Percentiles rank a stretch among this genome's conserved stretches.
Conservation (phyloP, 345 rosid species). For the Sapria himalayana region DNA sequence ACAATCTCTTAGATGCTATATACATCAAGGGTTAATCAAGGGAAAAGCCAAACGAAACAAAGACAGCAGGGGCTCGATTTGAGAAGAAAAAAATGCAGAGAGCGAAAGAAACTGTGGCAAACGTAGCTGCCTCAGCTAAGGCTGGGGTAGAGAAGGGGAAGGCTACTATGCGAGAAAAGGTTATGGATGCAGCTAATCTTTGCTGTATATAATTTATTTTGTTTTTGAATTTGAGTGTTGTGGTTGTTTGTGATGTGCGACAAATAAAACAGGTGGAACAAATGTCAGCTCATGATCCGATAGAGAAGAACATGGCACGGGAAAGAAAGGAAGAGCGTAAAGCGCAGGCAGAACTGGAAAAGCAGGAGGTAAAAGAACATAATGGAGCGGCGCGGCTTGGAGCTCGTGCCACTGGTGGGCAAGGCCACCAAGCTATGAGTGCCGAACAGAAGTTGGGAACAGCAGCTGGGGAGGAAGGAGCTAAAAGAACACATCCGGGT, state of each 20-base stretch:
- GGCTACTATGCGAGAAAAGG: constrained; percentile 53
- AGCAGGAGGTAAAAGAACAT: constrained; percentile 26
- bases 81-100: constrained; percentile 19
- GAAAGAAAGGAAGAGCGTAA: constrained; percentile 28
- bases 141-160: constrained; percentile 64
- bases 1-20: no score
- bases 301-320: constrained; percentile 35
- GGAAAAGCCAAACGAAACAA: neutral
- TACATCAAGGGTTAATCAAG: no score
- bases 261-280: constrained; percentile 45
- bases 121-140: constrained; percentile 60
- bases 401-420: constrained; percentile 1
- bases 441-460: no score
- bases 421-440: no score
- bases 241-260: neutral
- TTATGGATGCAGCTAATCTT: no score
- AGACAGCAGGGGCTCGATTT: neutral
- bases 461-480: no score
- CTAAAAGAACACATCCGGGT: no score
- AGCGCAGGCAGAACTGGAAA: constrained; percentile 25
- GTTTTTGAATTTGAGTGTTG: neutral
- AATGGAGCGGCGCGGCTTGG: constrained; percentile 24
- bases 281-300: constrained; percentile 28
- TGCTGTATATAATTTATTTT: neutral
- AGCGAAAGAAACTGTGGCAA: constrained; percentile 35